Base-by-base conservation (phyloP, 164 flowering plant species). In the Saururus chinensis region DNA sequence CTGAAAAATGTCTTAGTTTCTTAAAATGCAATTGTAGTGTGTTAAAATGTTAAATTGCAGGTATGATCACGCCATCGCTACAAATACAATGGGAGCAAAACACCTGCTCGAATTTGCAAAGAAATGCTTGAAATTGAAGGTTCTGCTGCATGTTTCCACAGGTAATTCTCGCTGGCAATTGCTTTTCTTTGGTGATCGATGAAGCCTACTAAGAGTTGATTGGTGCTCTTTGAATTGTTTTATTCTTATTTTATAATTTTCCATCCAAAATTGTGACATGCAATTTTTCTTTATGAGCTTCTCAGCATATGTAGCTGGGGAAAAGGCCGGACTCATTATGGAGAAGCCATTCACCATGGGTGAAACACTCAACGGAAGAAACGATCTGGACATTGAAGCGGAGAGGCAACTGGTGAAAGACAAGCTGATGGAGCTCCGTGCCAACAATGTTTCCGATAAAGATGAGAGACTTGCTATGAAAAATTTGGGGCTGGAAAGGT, bases 1-100 rank as follows among this genome's bases (percentile, higher is more conserved):
- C n/a, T 30, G n/a, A 30, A 6, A 30, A 30, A 30, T 30, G 37
- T 30, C 2, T 6, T 30, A 30, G 6, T 30, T 30, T 30, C 6
- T 30, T 30, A n/a, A 30, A 30, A 30, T 30, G 37, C 37, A 30
- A 2, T 30, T n/a, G n/a, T n/a, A n/a, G n/a, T n/a, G n/a, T n/a
- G n/a, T n/a, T n/a, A n/a, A n/a, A n/a, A n/a, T n/a, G n/a, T n/a
- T n/a, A 4, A 23, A 55, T 17, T 60, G 25, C 42, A 83, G 89
- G 60, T 86, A 86, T 64, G 89, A 88, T 70, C 76, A 75, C 13
- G 71, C 89, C 30, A 57, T 88, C 16, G 76, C 66, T 4, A 71
- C 74, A 64, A 88, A 87, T 54, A 69, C 87, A 8, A 0, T 74
- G 57, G 95, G 90, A 42, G 80, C 85, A 11, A 70, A 53, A 59